phyloP scores from a whole-genome alignment of 352 stramenopile species.

The Pythium grandisporangium region DNA sequence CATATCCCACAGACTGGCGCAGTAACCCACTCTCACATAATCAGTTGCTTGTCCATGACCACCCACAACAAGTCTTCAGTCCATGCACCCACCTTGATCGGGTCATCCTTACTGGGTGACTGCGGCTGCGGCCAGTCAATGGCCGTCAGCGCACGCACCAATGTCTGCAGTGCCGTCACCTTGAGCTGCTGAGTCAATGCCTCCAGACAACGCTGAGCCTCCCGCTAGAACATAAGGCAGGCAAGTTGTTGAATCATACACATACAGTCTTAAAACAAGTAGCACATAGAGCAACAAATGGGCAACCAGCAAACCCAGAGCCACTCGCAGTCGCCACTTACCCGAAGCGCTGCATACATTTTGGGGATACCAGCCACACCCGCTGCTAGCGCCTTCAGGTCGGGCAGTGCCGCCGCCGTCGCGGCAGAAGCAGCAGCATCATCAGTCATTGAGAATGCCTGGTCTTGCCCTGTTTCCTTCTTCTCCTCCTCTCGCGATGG shows the following conservation, averaged over 20 bases:
- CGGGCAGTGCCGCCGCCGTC: slow-evolving; percentile 29
- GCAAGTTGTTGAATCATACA: not conserved
- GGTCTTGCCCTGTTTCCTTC: too few relatives aligned
- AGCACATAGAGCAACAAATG: too few relatives aligned
- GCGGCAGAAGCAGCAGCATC: slow-evolving; percentile 33
- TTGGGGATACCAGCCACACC: slow-evolving; percentile 30
- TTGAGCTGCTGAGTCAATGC: slow-evolving; percentile 38
- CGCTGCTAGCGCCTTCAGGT: slow-evolving; percentile 24
- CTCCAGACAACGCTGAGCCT: slow-evolving; percentile 31
- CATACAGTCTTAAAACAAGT: not conserved
- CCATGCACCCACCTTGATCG: slow-evolving; percentile 11
- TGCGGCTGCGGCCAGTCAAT: slow-evolving; percentile 41
- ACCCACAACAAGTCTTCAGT: not conserved
- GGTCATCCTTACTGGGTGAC: slow-evolving; percentile 19
- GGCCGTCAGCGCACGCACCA: slow-evolving; percentile 27
- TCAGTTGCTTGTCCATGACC: not conserved
- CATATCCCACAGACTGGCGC: slow-evolving; percentile 1
- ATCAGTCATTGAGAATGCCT: too few relatives aligned
- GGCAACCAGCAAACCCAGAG: too few relatives aligned
- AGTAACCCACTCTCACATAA: not conserved
- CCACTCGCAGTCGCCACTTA: too few relatives aligned
- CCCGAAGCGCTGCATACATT: slow-evolving; percentile 32
- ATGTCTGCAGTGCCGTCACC: slow-evolving; percentile 37
- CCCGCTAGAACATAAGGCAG: slow-evolving; percentile 13
- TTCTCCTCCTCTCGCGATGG: too few relatives aligned